phyloP scores from a whole-genome alignment of 192 early-diverging fungal genomes.

The Coemansia sp. region DNA sequence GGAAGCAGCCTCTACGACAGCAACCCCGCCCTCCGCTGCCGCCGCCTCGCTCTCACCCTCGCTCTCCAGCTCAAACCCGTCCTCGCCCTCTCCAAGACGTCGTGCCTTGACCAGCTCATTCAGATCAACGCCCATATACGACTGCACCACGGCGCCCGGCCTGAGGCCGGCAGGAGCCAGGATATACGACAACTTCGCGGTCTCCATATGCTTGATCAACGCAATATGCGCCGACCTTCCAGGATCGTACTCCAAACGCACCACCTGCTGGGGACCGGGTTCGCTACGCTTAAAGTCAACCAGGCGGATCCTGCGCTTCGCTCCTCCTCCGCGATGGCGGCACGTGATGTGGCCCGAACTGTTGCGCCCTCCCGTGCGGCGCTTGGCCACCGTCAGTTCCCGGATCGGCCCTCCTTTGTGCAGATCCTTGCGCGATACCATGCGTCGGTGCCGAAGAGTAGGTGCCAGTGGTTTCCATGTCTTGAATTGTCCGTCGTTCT shows the following conservation, averaged over 20 bases:
- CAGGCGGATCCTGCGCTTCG: conserved; percentile 80
- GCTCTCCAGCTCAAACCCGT: conserved; percentile 3
- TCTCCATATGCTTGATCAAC: conserved; percentile 75
- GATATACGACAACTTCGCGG: conserved; percentile 82
- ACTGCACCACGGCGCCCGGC: conserved; percentile 73
- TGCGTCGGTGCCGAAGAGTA: conserved; percentile 80
- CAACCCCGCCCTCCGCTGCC: not conserved
- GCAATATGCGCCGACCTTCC: conserved; percentile 86
- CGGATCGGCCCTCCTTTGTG: conserved; percentile 84
- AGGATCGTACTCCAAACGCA: conserved; percentile 95
- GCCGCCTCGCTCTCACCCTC: conserved; percentile 6
- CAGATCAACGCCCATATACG: conserved; percentile 34
- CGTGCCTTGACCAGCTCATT: conserved; percentile 4
- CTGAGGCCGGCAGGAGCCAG: conserved; percentile 76
- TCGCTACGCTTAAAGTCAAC: conserved; percentile 83
- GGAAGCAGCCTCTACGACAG: too few species aligned
- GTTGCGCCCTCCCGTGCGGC: conserved; percentile 83
- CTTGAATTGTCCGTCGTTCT: conserved; percentile 77
- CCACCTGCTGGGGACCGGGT: conserved; percentile 75
- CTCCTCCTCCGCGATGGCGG: conserved; percentile 91
- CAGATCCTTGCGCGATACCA: conserved; percentile 83
- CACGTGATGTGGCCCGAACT: conserved; percentile 87
- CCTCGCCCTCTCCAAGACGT: not conserved
- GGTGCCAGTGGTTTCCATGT: conserved; percentile 88
- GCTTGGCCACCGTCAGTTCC: conserved; percentile 78